Conservation (phyloP, 2,329 filamentous ascomycete genomes). For the Alternaria arbusti region DNA sequence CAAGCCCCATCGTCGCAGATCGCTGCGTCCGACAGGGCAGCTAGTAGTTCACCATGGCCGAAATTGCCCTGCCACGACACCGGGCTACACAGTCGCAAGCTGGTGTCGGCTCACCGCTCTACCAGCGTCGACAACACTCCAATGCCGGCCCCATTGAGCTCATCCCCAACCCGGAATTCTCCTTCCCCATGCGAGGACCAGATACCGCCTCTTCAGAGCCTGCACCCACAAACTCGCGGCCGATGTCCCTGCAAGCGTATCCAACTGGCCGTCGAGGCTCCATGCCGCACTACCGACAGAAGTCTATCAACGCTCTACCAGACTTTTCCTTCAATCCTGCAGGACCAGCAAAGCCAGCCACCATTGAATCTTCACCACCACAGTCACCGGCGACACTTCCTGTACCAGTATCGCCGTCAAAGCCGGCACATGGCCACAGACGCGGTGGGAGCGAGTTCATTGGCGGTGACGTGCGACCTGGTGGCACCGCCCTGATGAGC, state of each 20-base stretch:
- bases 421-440: conserved; percentile 66
- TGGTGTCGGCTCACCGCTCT: conserved; percentile 45
- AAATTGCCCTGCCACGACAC: conserved; percentile 50
- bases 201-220: conserved; percentile 36
- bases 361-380: conserved; percentile 44
- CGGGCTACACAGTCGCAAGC: conserved; percentile 49
- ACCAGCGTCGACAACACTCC: conserved; percentile 43
- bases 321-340: conserved; percentile 58
- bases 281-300: conserved; percentile 46
- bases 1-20: conserved; percentile 28
- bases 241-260: conserved; percentile 48
- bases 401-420: conserved; percentile 56
- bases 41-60: conserved; percentile 42
- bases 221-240: conserved; percentile 42
- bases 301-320: conserved; percentile 53
- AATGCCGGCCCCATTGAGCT: conserved; percentile 51
- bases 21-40: conserved; percentile 31
- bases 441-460: conserved; percentile 88
- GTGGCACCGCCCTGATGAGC: conserved; percentile 65
- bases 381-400: conserved; percentile 47
- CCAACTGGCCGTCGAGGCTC: conserved; percentile 43
- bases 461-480: conserved; percentile 67
- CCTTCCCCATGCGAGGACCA: conserved; percentile 52
- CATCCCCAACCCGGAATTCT: conserved; percentile 57
- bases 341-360: conserved; percentile 41